Conservation (phyloP, 805 yeast species). For the Nakazawaea wyomingensis region DNA sequence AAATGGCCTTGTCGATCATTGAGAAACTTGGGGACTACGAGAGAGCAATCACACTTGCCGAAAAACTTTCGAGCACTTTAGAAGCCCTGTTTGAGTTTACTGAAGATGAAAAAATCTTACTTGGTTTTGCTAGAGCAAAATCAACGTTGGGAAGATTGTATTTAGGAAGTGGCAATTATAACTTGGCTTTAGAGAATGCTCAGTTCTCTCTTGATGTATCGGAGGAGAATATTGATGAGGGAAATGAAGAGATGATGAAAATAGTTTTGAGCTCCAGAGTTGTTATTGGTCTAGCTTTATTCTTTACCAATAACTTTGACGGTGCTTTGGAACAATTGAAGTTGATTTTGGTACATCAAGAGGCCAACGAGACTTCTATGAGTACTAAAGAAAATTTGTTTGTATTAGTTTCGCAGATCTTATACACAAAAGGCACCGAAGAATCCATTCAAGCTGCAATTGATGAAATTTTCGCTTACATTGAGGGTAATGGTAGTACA, state of each 20-base stretch:
- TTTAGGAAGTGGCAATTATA: slow-evolving; percentile 55
- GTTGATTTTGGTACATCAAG: slow-evolving; percentile 54
- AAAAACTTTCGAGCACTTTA: slow-evolving; percentile 39
- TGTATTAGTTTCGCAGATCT: slow-evolving; percentile 68
- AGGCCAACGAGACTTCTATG: not conserved
- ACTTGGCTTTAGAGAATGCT: slow-evolving; percentile 56
- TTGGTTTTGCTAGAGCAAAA: slow-evolving; percentile 53
- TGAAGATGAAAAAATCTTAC: slow-evolving; percentile 43
- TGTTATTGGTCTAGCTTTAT: slow-evolving; percentile 67
- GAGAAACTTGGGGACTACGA: slow-evolving; percentile 69
- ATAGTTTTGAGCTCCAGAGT: slow-evolving; percentile 11
- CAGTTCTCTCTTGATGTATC: slow-evolving; percentile 48
- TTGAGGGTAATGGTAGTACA: slow-evolving; percentile 62
- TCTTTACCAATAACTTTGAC: slow-evolving; percentile 58
- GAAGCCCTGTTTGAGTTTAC: slow-evolving; percentile 53
- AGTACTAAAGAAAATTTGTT: slow-evolving; percentile 43
- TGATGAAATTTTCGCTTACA: slow-evolving; percentile 69
- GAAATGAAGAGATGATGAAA: slow-evolving; percentile 21
- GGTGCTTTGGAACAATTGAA: slow-evolving; percentile 65
- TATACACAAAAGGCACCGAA: slow-evolving; percentile 70
- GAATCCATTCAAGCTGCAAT: slow-evolving; percentile 79
- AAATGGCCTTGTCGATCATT: slow-evolving; percentile 46
- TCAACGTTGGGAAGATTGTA: slow-evolving; percentile 68
- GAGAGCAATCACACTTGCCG: slow-evolving; percentile 45
- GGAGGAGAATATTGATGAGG: slow-evolving; percentile 30